These are phyloP conservation scores for Aaosphaeria arxii DNA, from an alignment of 2,329 filamentous ascomycete genomes.

Conservation along the genomic window DNA sequence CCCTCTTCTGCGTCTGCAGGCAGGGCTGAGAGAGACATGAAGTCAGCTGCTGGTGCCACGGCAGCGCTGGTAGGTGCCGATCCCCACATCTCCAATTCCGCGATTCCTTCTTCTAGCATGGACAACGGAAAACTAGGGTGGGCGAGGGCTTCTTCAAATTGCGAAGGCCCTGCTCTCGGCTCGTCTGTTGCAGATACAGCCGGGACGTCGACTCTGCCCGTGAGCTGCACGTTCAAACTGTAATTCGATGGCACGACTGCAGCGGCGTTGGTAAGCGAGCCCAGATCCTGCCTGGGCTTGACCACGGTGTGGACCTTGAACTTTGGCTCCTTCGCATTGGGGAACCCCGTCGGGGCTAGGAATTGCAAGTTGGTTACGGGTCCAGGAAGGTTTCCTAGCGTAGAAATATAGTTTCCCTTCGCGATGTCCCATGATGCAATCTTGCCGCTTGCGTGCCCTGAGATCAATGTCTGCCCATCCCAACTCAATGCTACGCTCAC, in stretches of 20 bases:
- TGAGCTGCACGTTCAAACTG: slow-evolving; percentile 64
- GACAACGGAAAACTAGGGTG: slow-evolving; percentile 42
- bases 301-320: slow-evolving; percentile 61
- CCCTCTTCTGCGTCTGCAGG: slow-evolving; percentile 2
- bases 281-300: slow-evolving; percentile 73
- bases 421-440: slow-evolving; percentile 78
- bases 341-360: slow-evolving; percentile 57
- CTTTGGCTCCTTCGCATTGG: slow-evolving; percentile 31
- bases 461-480: slow-evolving; percentile 76
- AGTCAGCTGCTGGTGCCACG: slow-evolving; percentile 29
- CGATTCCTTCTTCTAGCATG: slow-evolving; percentile 38
- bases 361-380: slow-evolving; percentile 81
- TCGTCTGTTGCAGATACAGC: slow-evolving; percentile 28
- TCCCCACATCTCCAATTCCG: slow-evolving; percentile 30
- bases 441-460: slow-evolving; percentile 77
- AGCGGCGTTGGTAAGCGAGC: slow-evolving; percentile 25
- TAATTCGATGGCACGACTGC: slow-evolving; percentile 56
- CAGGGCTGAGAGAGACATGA: slow-evolving; percentile 14
- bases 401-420: slow-evolving; percentile 64
- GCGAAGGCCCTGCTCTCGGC: slow-evolving; percentile 11
- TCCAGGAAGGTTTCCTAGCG: slow-evolving; percentile 70
- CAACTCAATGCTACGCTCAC: slow-evolving; percentile 73
- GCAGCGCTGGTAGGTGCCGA: slow-evolving; percentile 12
- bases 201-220: slow-evolving; percentile 21
- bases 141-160: slow-evolving; percentile 41